A percentile compares a stretch with the other conserved stretches of the same genome.
These are phyloP conservation scores for Diaporthe nobilis DNA, from an alignment of 2,329 filamentous ascomycete species.

Conservation along the genomic window DNA sequence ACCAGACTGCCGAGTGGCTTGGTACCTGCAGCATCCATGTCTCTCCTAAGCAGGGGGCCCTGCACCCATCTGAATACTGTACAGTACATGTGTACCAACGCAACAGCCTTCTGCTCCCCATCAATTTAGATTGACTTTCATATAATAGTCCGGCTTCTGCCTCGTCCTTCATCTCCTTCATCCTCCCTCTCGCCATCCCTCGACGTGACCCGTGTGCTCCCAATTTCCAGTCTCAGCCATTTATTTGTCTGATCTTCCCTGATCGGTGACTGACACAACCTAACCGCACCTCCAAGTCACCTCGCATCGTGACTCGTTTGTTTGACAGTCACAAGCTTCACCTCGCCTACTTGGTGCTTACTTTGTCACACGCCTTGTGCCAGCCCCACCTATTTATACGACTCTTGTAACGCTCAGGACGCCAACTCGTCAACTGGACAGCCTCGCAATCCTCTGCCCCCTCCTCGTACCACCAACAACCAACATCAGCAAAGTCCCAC, in stretches of 20 bases:
- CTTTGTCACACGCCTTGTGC: slow-evolving; percentile 10
- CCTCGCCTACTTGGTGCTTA: neutral
- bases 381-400: neutral
- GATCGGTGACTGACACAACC: neutral
- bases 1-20: slow-evolving; percentile 12
- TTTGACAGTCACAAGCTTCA: slow-evolving; percentile 17
- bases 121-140: slow-evolving; percentile 26
- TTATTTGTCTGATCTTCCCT: neutral
- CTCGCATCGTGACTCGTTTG: neutral
- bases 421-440: slow-evolving; percentile 1
- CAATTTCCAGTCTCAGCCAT: neutral
- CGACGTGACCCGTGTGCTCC: neutral
- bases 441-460: neutral
- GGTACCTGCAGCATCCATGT: slow-evolving; percentile 33
- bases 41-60: neutral
- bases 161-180: neutral
- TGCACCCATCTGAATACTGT: neutral
- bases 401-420: neutral
- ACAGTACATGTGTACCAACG: slow-evolving; percentile 3
- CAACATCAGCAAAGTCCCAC: neutral
- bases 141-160: slow-evolving; percentile 23
- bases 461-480: neutral
- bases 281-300: neutral
- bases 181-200: slow-evolving; percentile 8
- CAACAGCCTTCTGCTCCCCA: slow-evolving; percentile 7